Evolutionary conservation across 306 rosid genomes (phyloP), one percentile per base, ranked within the genome.

Genomic region (Acacia melanoxylon): DNA sequence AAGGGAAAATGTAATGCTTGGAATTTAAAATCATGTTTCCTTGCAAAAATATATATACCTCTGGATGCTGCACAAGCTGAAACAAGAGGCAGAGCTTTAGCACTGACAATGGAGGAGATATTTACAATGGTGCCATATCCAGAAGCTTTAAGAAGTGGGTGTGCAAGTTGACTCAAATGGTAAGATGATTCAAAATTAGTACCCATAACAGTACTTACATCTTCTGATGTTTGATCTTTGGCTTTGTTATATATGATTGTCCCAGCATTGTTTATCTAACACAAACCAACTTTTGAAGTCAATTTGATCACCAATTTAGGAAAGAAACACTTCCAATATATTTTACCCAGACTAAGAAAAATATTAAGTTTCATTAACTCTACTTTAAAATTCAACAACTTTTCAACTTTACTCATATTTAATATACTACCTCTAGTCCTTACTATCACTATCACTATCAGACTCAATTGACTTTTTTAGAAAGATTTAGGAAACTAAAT

Each of bases 121-220:
- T 82, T 87, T 2, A 84, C 84, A 13, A 89, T 78, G 83, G 52
- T 80, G 1, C 86, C 87, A 5, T 63, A 72, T 31, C 82, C 88
- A 11, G 91, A 88, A 15, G 86, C 85, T 76, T 83, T 86, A 16
- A 90, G 75, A 72, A 90, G 87, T 29, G 89, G 91, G 48, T 87
- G 65, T 35, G 91, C 89, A 12, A 90, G 86, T 83, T 86, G 93
- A 78, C 75, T 77, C 54, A 84, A 42, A 54, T 86, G 77, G 81
- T 58, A 90, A 45, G 48, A 42, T 4, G 89, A 86, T 40, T 78
- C 91, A n/a, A 88, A 77, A 78, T 90, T 90, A 20, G 81, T 78
- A 4, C 68, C 37, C 87, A 82, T 84, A 37, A 86, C 2, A 19
- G 56, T 61, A 52, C 87, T 56, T 46, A 79, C 14, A 67, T 90